These are phyloP conservation scores for Larix kaempferi DNA, from an alignment of 75 land plant species.

Conservation along the genomic window DNA sequence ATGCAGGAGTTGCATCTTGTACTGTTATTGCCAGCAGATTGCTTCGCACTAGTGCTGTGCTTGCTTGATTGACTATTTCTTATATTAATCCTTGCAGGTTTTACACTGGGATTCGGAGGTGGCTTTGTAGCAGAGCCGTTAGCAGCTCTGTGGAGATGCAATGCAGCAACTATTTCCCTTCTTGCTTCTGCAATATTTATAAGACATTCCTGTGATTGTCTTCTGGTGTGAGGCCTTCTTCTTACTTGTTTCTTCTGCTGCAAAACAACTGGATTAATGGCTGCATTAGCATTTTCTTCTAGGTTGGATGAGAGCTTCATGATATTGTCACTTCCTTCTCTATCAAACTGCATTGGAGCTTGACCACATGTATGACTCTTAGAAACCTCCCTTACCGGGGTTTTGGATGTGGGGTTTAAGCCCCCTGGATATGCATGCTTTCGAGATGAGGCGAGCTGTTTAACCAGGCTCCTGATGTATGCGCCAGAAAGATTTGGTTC, in stretches of 20 bases:
- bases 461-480: constrained; percentile 50
- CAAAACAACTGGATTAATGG: no score
- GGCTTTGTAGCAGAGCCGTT: background rate
- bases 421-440: background rate
- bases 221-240: constrained; percentile 57
- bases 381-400: background rate
- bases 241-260: constrained; percentile 58
- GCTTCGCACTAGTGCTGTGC: constrained; percentile 18
- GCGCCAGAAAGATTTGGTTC: constrained; percentile 46
- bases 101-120: background rate
- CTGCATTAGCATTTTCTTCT: background rate
- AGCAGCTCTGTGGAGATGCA: constrained; percentile 57
- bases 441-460: constrained; percentile 24
- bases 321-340: background rate
- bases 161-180: constrained; percentile 65
- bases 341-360: background rate
- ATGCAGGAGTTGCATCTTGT: constrained; percentile 6
- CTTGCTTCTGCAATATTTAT: constrained; percentile 76
- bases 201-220: constrained; percentile 54
- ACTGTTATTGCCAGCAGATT: constrained; percentile 3
- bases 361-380: no score
- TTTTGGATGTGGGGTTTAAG: background rate
- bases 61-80: constrained; percentile 40
- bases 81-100: background rate
- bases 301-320: background rate